Evolutionary conservation across 129 eudicot species (phyloP), one percentile per base, ranked within the genome.

Genomic region (Flaveria linearis): DNA sequence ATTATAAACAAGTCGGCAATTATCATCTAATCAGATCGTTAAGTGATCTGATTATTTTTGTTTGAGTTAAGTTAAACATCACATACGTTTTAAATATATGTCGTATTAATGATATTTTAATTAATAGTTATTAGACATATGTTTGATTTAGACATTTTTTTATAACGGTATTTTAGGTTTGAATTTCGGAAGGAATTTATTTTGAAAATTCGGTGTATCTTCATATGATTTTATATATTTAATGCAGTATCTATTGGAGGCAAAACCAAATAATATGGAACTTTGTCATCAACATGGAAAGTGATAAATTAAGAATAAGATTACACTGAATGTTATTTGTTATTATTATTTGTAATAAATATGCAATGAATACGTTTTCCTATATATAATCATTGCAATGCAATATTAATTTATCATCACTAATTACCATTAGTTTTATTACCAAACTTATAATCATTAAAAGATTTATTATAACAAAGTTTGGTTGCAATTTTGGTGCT

Each of bases 251-350:
- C 12, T 30, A 61, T 63, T 56, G 28, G 28, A 18, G 28, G 28
- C 28, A 20, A 20, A 56, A 20, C 10, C 28, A 56, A 8, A 56
- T 56, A 56, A 56, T 56, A 52, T 49, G 53, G 53, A 49, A 49
- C 17, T 49, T 49, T 49, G n/a, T 49, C 53, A 49, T 49, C 53
- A 52, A 15, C 58, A 56, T 56, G 62, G 62, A 56, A 56, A 56
- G 62, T 56, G 5, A 17, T 18, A 18, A 56, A 17, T 56, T 17
- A 17, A 53, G 60, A 53, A 53, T 17, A 17, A 53, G 60, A 53
- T 53, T 17, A 7, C 60, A 53, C 23, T 53, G 6, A 56, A 56
- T 56, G 62, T 56, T 52, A 17, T 56, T 56, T 56, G 20, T 1
- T 56, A 17, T 56, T 56, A 8, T 56, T 7, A 18, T 20, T 56